Conservation (phyloP, 495 filamentous ascomycete genomes). For the Hypoxylon cercidicola region DNA sequence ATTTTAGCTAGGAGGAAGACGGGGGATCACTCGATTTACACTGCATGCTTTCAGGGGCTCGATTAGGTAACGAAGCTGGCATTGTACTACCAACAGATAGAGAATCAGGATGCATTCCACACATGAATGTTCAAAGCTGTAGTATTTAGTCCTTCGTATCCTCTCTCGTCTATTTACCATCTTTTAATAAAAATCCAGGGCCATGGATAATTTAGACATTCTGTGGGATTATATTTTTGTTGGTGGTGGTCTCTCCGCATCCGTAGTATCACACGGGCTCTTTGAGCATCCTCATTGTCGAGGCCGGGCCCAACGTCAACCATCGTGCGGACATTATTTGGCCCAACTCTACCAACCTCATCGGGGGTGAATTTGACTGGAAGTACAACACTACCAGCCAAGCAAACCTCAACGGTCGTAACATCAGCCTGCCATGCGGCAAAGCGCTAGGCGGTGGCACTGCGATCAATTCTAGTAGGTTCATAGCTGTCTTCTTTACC, state of each 20-base stretch:
- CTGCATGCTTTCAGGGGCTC: no score
- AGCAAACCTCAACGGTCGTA: constrained; percentile 46
- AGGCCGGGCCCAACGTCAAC: constrained; percentile 47
- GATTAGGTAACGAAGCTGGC: no score
- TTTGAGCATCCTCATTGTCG: constrained; percentile 46
- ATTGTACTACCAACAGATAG: no score
- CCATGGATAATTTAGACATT: neutral
- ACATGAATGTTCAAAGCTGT: no score
- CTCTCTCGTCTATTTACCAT: no score
- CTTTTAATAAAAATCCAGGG: no score
- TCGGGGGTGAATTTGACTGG: constrained; percentile 48
- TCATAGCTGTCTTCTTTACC: neutral
- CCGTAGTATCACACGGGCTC: constrained; percentile 45
- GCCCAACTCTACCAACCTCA: constrained; percentile 21
- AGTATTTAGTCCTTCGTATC: no score
- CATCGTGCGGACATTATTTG: constrained; percentile 36
- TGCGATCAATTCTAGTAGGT: constrained; percentile 29
- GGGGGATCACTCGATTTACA: no score
- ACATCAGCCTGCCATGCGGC: constrained; percentile 50
- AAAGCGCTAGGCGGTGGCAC: constrained; percentile 53
- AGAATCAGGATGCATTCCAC: no score
- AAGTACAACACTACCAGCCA: constrained; percentile 42
- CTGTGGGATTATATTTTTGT: constrained; percentile 47
- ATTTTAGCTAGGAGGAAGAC: no score
- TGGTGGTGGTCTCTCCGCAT: constrained; percentile 49